Evolutionary conservation across 495 filamentous ascomycete genomes (phyloP).

Genomic region (Chaetomium tenue): DNA sequence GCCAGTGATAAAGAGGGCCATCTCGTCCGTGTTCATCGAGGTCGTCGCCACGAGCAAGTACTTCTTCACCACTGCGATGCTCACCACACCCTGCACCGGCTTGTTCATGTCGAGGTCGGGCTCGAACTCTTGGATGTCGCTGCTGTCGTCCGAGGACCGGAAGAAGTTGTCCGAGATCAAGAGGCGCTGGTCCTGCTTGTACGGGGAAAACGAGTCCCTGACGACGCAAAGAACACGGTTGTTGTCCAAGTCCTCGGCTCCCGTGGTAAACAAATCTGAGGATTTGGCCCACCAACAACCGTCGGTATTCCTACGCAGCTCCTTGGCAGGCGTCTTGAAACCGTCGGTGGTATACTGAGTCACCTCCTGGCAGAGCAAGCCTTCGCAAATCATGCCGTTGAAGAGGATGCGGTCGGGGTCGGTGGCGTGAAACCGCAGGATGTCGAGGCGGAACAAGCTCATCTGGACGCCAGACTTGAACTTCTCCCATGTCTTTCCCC

Average conservation of each 20-base stretch:
- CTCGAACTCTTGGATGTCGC: conserved; percentile 59
- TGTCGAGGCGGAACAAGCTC: conserved; percentile 46
- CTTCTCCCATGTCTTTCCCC: conserved; percentile 72
- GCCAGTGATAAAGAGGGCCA: conserved; percentile 77
- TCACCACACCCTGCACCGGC: conserved; percentile 70
- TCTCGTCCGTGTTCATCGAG: conserved; percentile 76
- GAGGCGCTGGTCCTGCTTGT: conserved; percentile 66
- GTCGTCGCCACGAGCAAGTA: conserved; percentile 81
- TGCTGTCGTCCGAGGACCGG: conserved; percentile 46
- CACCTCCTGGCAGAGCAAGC: conserved; percentile 53
- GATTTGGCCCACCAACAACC: conserved; percentile 83
- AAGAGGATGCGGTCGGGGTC: conserved; percentile 83
- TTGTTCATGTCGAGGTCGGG: conserved; percentile 69
- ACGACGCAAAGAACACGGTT: conserved; percentile 78
- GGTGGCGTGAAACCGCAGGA: conserved; percentile 72
- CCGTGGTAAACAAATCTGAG: conserved; percentile 67
- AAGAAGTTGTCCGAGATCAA: conserved; percentile 80
- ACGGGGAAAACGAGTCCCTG: conserved; percentile 58
- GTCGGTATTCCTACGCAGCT: conserved; percentile 60
- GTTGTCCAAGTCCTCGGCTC: conserved; percentile 55
- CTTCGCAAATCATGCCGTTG: conserved; percentile 65
- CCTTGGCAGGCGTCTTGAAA: conserved; percentile 63
- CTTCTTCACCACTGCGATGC: conserved; percentile 74
- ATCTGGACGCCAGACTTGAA: conserved; percentile 59
- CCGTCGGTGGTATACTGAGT: conserved; percentile 81